Evolutionary conservation across 2,329 filamentous ascomycete genomes (phyloP).

Genomic region (Colletotrichum liaoningense): DNA sequence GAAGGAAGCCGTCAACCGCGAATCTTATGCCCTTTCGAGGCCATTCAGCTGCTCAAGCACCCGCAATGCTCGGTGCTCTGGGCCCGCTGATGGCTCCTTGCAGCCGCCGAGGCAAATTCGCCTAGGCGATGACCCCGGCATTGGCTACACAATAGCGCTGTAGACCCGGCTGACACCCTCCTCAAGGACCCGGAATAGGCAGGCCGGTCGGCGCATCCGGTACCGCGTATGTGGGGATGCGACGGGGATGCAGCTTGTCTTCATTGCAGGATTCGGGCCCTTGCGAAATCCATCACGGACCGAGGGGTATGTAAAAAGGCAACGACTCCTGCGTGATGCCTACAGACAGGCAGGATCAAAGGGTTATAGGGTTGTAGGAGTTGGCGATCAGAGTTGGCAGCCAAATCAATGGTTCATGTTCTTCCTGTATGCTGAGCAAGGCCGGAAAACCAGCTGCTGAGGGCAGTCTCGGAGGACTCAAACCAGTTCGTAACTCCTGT

Average conservation of each 20-base stretch:
- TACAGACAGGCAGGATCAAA: neutral
- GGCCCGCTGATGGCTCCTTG: conserved; percentile 25
- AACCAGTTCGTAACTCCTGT: conserved; percentile 27
- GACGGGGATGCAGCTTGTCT: conserved; percentile 26
- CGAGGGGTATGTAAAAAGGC: neutral
- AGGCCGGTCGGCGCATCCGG: conserved; percentile 34
- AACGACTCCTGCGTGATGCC: neutral
- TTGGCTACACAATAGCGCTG: conserved; percentile 6
- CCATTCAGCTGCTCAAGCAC: conserved; percentile 22
- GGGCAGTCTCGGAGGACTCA: neutral
- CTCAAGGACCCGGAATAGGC: conserved; percentile 28
- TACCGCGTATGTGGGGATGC: conserved; percentile 30
- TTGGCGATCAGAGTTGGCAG: neutral
- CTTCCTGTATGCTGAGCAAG: neutral
- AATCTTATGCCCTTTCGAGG: conserved; percentile 7
- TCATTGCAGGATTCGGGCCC: conserved; percentile 24
- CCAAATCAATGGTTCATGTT: neutral
- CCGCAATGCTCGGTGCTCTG: conserved; percentile 8
- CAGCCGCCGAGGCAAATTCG: conserved; percentile 32
- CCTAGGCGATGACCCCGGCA: conserved; percentile 20
- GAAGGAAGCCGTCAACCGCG: neutral
- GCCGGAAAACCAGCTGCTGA: conserved; percentile 20
- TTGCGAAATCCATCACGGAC: conserved; percentile 5
- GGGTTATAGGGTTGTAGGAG: neutral
- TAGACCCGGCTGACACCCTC: conserved; percentile 23